Evolutionary conservation across 2,329 filamentous ascomycete genomes (phyloP), one percentile per base, ranked within the genome.

Genomic region (Fusarium stilboides): DNA sequence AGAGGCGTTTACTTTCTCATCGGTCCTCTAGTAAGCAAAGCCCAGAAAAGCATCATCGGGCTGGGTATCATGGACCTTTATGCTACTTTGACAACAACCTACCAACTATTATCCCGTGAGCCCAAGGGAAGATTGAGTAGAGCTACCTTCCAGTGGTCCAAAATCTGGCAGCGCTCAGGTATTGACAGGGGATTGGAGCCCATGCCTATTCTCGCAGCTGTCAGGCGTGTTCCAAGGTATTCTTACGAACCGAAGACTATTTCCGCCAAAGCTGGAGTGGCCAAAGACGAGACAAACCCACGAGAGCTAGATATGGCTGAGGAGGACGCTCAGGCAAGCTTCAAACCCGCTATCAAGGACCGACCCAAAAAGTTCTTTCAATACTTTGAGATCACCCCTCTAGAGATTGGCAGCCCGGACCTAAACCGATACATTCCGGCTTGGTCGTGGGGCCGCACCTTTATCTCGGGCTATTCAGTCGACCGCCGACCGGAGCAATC

Each of bases 31-130:
- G 70, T 74, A 0, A 55, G 70, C 10, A 74, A 74, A 45, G 72
- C 72, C 1, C 65, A 71, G n/a, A 72, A 57, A 4, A 70, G 59
- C 9, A 74, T 74, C 4, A 74, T 74, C 2, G 72, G 72, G 0
- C 5, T 74, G 3, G 70, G 72, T 1, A 62, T 74, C 1, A 74
- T 74, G 72, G 72, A 74, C 3, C 42, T 74, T 0, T 74, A 74
- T 37, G 73, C 72, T 2, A 74, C 72, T 0, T 45, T 74, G 1
- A 73, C 67, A 0, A 67, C 72, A 0, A 72, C 65, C 0, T 73
- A 74, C 10, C 72, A 74, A 17, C 28, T 74, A 0, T 12, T 74
- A 0, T 68, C 57, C 0, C 50, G 72, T 2, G 57, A 67, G 1
- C 65, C 68, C 0, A 67, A 69, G 3, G 70, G 65, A 0, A 58